Conservation (phyloP, 139 green algal species). For the Closterium sp. region DNA sequence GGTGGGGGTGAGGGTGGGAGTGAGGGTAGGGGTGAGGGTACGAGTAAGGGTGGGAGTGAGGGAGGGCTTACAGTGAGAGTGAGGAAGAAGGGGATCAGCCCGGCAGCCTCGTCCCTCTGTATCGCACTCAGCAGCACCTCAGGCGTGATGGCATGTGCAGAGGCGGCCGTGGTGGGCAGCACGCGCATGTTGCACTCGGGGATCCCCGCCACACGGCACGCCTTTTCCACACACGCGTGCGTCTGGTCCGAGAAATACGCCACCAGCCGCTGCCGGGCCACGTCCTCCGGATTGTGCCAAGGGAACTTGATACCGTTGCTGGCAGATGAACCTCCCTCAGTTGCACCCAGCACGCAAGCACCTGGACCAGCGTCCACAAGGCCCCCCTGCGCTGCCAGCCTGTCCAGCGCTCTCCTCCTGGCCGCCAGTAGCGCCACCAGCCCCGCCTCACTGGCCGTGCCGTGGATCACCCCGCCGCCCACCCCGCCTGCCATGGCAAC, state of each 20-base stretch:
- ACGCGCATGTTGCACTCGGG: slow-evolving; percentile 55
- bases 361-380: background rate
- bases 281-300: background rate
- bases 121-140: slow-evolving; percentile 59
- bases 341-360: too few relatives aligned
- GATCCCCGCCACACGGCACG: slow-evolving; percentile 69
- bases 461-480: slow-evolving; percentile 72
- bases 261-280: slow-evolving; percentile 56
- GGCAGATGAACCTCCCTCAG: background rate
- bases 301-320: too few relatives aligned
- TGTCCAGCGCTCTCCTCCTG: background rate
- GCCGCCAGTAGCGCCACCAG: slow-evolving; percentile 79
- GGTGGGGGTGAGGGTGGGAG: too few relatives aligned
- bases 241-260: slow-evolving; percentile 67
- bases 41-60: too few relatives aligned
- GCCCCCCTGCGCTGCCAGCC: background rate
- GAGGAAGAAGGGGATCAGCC: slow-evolving; percentile 72
- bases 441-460: slow-evolving; percentile 57
- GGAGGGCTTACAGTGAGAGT: slow-evolving; percentile 56
- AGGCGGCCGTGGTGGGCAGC: slow-evolving; percentile 51
- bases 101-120: slow-evolving; percentile 56
- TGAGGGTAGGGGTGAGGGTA: too few relatives aligned
- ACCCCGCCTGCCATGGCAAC: slow-evolving; percentile 13
- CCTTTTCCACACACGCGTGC: slow-evolving; percentile 72
- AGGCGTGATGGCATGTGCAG: slow-evolving; percentile 58